phyloP scores from a whole-genome alignment of 345 rosid genomes.

The Sonneratia alba region DNA sequence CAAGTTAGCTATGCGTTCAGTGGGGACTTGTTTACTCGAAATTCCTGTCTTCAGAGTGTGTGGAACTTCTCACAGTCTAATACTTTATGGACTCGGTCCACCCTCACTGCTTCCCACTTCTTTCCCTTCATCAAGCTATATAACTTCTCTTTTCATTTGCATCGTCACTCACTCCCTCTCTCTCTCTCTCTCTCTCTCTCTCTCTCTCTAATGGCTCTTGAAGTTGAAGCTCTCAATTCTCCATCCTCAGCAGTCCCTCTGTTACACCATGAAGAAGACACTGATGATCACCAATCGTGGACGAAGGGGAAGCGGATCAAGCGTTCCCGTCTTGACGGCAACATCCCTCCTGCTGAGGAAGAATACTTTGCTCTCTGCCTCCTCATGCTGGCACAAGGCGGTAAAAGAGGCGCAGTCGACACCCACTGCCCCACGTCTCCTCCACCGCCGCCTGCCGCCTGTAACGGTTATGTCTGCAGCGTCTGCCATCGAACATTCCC shows the following conservation, averaged over 20 bases:
- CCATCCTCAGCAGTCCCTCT: constrained; percentile 3
- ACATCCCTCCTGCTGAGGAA: neutral
- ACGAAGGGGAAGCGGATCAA: constrained; percentile 7
- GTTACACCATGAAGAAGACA: constrained; percentile 1
- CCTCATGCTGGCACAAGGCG: constrained; percentile 6
- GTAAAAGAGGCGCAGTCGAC: neutral
- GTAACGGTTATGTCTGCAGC: constrained; percentile 16
- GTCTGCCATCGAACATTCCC: constrained; percentile 31
- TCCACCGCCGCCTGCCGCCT: neutral
- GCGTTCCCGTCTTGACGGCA: neutral
- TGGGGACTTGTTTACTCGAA: neutral
- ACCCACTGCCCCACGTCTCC: neutral
- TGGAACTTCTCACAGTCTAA: neutral
- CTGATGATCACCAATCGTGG: neutral
- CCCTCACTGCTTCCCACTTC: neutral
- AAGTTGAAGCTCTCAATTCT: constrained; percentile 17
- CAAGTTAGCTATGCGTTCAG: too few species aligned
- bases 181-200: neutral
- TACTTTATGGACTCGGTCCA: neutral
- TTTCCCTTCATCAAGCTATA: neutral
- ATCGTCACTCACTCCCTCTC: neutral
- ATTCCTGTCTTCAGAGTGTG: neutral
- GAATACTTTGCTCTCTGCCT: constrained; percentile 7
- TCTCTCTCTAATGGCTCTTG: constrained; percentile 7
- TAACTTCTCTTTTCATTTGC: neutral